Base-by-base conservation (phyloP, 495 filamentous ascomycete species). In the Neurospora hispaniola region DNA sequence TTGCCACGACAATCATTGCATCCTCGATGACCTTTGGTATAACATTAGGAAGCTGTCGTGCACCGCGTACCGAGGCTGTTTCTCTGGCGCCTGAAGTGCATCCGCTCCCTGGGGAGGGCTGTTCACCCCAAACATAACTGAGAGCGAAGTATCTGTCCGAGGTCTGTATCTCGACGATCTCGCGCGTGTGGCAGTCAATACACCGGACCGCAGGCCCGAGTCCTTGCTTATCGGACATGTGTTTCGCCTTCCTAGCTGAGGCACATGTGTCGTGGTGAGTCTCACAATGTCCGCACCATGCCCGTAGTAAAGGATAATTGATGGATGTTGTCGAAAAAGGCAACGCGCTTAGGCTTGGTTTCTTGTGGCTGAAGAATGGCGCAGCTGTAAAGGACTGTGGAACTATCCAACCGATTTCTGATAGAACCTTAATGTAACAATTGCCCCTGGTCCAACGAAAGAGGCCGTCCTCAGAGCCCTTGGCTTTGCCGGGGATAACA, bases 31-130 rank as follows among this genome's bases (percentile, higher is more conserved):
- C 10, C 0, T 14, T 27, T 0, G 46, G 46, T 12, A 54, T 6
- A 54, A 1, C 20, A 8, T 0, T 23, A 3, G 46, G 46, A 54
- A 54, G 46, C 43, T 1, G 18, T 0, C 43, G 8, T 46, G 8
- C 3, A 7, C 1, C 8, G 8, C 0, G 8, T 10, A 0, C 1
- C 18, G 18, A n/a, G 18, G 8, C 1, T 10, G 1, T 10, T n/a
- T 4, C 3, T 8, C 7, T 9, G 8, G 43, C 3, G 18, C 18
- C 3, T n/a, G 1, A 9, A n/a, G 8, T 0, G n/a, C 3, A n/a
- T n/a, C n/a, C n/a, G n/a, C n/a, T n/a, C n/a, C n/a, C n/a, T n/a
- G n/a, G n/a, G n/a, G n/a, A n/a, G n/a, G 46, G 8, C 20, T 27
- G 46, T 3, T 2, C 0, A 3, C 46, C 46, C 46, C 46, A 54